Evolutionary conservation across 805 yeast genomes (phyloP).

Genomic region (Pichia ethanolica): DNA sequence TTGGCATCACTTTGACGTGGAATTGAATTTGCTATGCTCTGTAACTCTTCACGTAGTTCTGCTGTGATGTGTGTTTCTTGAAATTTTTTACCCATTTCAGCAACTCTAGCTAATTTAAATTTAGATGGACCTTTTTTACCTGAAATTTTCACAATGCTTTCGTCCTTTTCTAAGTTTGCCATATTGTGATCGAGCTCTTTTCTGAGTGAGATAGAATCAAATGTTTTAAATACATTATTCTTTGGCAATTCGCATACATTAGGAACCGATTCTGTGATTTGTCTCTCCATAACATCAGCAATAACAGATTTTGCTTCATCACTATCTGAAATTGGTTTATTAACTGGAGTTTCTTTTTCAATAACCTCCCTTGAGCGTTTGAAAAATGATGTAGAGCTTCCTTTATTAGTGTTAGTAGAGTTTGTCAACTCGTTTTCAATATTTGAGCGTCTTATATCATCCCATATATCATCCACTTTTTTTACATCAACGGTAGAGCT

Average conservation of each 20-base stretch:
- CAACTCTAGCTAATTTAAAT: slow-evolving; percentile 10
- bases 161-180: not conserved
- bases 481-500: slow-evolving; percentile 47
- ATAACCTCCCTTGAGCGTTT: slow-evolving; percentile 8
- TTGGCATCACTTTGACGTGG: not conserved
- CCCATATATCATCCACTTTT: slow-evolving; percentile 52
- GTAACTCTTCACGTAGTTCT: slow-evolving; percentile 8
- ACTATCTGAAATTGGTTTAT: not conserved
- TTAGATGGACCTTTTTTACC: slow-evolving; percentile 11
- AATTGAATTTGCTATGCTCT: not conserved
- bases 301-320: slow-evolving; percentile 6
- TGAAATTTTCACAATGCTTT: slow-evolving; percentile 1
- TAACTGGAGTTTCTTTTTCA: not conserved
- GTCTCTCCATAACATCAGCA: slow-evolving; percentile 14
- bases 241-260: not conserved
- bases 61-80: slow-evolving; percentile 9
- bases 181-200: slow-evolving; percentile 2
- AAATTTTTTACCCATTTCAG: slow-evolving; percentile 12
- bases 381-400: slow-evolving; percentile 13
- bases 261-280: not conserved
- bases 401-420: not conserved
- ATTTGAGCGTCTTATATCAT: slow-evolving; percentile 31
- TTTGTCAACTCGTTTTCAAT: slow-evolving; percentile 10
- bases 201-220: slow-evolving; percentile 1
- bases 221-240: slow-evolving; percentile 2